A percentile compares a stretch with the other conserved stretches of the same genome.
These are phyloP conservation scores for Yamagishiella unicocca DNA, from an alignment of 139 green algal species.

Conservation along the genomic window DNA sequence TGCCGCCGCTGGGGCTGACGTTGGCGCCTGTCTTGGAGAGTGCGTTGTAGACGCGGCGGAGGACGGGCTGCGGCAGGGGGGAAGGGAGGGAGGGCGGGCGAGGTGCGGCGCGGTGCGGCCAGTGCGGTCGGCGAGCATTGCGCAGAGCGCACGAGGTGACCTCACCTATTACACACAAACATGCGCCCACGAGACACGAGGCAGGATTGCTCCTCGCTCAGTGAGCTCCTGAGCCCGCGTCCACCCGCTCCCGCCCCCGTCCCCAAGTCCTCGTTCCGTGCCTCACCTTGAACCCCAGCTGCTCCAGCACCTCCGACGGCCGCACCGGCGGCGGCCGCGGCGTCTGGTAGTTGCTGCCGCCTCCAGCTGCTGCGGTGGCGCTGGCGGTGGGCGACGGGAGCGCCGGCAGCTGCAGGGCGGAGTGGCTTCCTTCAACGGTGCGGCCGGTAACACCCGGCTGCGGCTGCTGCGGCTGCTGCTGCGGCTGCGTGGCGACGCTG, in stretches of 20 bases:
- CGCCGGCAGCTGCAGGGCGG: neutral
- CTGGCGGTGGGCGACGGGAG: neutral
- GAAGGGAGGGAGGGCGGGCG: neutral
- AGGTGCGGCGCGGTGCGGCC: neutral
- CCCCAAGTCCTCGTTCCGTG: too few species aligned
- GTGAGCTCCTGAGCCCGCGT: neutral
- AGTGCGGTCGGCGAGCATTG: too few species aligned
- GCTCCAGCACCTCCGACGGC: conserved; percentile 17
- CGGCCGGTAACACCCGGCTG: neutral
- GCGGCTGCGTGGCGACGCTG: too few species aligned
- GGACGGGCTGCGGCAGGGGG: neutral
- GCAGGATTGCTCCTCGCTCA: too few species aligned
- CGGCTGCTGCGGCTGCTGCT: neutral
- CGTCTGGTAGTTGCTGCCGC: neutral
- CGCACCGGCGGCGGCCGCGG: conserved; percentile 19
- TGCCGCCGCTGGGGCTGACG: neutral
- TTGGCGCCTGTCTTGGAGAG: neutral
- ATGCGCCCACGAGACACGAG: too few species aligned
- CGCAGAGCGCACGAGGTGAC: too few species aligned
- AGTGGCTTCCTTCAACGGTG: neutral
- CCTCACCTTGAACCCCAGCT: conserved; percentile 28
- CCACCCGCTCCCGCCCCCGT: too few species aligned
- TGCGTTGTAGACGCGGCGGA: neutral
- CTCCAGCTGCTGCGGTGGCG: neutral
- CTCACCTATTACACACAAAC: too few species aligned